phyloP scores from a whole-genome alignment of 768 basidiomycete genomes.

The Collybiopsis confluens region DNA sequence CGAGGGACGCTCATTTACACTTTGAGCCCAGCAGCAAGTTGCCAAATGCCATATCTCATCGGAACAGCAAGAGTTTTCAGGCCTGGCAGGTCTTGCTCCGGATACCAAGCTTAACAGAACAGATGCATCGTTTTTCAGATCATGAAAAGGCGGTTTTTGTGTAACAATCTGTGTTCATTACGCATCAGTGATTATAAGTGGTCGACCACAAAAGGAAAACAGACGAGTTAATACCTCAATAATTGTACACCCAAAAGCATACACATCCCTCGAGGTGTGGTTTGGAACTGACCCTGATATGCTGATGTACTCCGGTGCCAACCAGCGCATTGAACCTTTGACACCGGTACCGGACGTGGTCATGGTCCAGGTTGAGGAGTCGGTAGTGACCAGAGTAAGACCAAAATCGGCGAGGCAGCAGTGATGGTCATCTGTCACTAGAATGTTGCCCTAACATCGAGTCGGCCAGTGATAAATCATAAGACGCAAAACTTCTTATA shows the following conservation, averaged over 20 bases:
- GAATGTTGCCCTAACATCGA: constrained; percentile 7
- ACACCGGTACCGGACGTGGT: background rate
- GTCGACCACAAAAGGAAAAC: background rate
- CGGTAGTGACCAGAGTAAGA: constrained; percentile 3
- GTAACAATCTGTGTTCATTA: background rate
- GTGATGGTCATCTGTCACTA: constrained; percentile 4
- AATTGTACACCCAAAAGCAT: constrained; percentile 8
- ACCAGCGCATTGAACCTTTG: constrained; percentile 9
- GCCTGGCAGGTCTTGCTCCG: background rate
- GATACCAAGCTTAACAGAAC: background rate
- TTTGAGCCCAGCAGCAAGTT: background rate
- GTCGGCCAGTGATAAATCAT: background rate
- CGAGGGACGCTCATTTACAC: background rate
- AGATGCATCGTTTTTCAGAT: background rate
- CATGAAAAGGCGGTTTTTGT: background rate
- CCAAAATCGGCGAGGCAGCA: constrained; percentile 21
- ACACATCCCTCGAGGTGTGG: constrained; percentile 1
- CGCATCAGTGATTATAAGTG: background rate
- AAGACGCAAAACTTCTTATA: background rate
- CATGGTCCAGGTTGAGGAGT: constrained; percentile 1
- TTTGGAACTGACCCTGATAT: background rate
- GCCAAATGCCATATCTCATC: constrained; percentile 1
- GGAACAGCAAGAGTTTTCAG: background rate
- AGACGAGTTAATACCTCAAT: background rate
- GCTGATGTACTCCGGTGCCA: constrained; percentile 8